Conservation (phyloP, 805 yeast genomes). For the Starmerella powellii region DNA sequence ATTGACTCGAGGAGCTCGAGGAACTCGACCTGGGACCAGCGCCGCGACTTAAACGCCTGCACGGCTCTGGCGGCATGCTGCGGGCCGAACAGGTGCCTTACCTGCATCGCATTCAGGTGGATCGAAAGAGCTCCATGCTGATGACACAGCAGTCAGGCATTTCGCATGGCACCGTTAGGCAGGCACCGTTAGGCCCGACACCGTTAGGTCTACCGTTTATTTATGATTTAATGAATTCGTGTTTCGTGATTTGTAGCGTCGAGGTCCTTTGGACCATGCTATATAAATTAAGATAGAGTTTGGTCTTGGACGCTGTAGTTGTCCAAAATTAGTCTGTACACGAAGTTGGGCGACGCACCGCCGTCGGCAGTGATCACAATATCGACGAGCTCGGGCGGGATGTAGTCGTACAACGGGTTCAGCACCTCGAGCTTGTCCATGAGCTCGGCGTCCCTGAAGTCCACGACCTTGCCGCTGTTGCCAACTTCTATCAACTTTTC, state of each 20-base stretch:
- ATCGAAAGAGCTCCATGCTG: no score
- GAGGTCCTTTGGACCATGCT: no score
- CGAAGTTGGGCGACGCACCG: conserved; percentile 91
- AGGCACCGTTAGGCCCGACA: no score
- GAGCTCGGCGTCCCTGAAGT: conserved; percentile 56
- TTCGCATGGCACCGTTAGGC: no score
- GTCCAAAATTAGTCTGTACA: conserved; percentile 88
- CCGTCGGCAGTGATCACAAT: conserved; percentile 92
- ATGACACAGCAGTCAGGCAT: no score
- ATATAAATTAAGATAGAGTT: conserved; percentile 7
- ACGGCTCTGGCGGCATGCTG: conserved; percentile 5
- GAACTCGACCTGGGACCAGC: conserved; percentile 7
- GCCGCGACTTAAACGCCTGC: conserved; percentile 3
- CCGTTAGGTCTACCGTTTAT: no score
- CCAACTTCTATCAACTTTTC: conserved; percentile 82
- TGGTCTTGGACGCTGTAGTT: conserved; percentile 76
- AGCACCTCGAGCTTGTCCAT: conserved; percentile 68
- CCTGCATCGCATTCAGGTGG: conserved; percentile 4
- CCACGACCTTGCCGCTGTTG: conserved; percentile 77
- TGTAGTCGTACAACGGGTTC: conserved; percentile 82
- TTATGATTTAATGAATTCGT: no score
- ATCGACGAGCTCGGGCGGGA: conserved; percentile 88
- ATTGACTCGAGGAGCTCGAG: conserved; percentile 8
- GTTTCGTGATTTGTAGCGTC: not conserved
- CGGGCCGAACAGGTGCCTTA: conserved; percentile 5